Conservation (phyloP, 2,329 filamentous ascomycete species). For the Metarhizium humberi region DNA sequence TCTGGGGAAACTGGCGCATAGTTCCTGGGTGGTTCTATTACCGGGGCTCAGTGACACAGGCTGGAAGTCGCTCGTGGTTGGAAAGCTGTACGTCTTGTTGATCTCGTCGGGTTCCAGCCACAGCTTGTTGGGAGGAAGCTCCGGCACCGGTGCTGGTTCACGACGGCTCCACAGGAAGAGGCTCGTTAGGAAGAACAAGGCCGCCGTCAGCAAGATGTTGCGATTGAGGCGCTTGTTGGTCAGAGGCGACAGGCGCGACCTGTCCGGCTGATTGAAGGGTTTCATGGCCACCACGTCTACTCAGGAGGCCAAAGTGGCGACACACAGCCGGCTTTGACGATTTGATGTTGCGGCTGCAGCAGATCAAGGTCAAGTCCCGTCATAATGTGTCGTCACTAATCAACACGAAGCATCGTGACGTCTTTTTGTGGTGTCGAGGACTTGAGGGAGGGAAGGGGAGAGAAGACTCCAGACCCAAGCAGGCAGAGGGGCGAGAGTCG, state of each 20-base stretch:
- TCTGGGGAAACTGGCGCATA: conserved; percentile 22
- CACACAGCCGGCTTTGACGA: not conserved
- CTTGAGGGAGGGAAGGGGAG: no score
- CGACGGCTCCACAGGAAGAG: not conserved
- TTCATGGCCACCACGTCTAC: not conserved
- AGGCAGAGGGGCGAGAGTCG: no score
- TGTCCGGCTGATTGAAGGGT: not conserved
- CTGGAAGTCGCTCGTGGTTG: conserved; percentile 19
- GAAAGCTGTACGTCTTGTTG: conserved; percentile 16
- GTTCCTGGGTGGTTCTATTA: conserved; percentile 15
- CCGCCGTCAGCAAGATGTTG: conserved; percentile 16
- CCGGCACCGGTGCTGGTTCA: not conserved
- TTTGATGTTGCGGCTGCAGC: not conserved
- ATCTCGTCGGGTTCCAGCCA: not conserved
- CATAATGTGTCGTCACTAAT: no score
- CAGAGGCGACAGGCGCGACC: conserved; percentile 1
- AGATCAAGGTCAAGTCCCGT: no score
- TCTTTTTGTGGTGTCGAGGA: no score
- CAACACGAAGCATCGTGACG: no score
- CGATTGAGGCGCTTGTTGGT: conserved; percentile 23
- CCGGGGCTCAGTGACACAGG: conserved; percentile 16
- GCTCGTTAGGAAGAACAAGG: conserved; percentile 13
- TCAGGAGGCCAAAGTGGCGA: not conserved
- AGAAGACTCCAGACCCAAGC: no score
- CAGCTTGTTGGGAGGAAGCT: not conserved